A percentile compares a stretch with the other conserved stretches of the same genome.
phyloP scores from a whole-genome alignment of 2,329 filamentous ascomycete genomes.

The Talaromyces sp. region DNA sequence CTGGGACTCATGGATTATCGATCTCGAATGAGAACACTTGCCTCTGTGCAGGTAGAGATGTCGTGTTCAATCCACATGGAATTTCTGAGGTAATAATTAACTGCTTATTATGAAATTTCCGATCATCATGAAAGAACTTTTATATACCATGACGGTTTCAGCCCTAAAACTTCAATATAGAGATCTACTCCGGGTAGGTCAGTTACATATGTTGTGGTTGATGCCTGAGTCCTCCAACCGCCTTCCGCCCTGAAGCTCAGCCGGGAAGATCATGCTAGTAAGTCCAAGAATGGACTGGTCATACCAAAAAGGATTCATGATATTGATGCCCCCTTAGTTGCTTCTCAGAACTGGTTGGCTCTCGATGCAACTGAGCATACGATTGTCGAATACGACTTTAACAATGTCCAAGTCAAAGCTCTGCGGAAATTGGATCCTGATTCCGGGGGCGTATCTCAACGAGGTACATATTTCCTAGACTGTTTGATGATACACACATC shows the following conservation, averaged over 20 bases:
- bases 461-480: constrained; percentile 12
- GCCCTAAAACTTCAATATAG: too few species aligned
- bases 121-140: too few species aligned
- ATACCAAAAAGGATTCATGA: too few species aligned
- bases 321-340: too few species aligned
- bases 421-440: constrained; percentile 35
- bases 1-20: neutral
- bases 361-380: constrained; percentile 29
- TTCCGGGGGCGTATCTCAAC: constrained; percentile 38
- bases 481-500: neutral
- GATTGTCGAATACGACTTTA: constrained; percentile 32
- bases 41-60: neutral
- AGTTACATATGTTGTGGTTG: too few species aligned
- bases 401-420: constrained; percentile 32
- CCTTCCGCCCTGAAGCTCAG: too few species aligned
- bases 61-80: neutral
- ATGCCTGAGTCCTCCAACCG: too few species aligned
- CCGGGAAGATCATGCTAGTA: constrained; percentile 29
- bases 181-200: too few species aligned
- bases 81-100: too few species aligned
- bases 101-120: too few species aligned
- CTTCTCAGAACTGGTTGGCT: constrained; percentile 33
- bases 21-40: neutral
- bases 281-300: constrained; percentile 17
- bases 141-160: too few species aligned